A percentile compares a stretch with the other conserved stretches of the same genome.
Conservation (phyloP, 2,329 filamentous ascomycete genomes). For the Botrytis sinoallii region DNA sequence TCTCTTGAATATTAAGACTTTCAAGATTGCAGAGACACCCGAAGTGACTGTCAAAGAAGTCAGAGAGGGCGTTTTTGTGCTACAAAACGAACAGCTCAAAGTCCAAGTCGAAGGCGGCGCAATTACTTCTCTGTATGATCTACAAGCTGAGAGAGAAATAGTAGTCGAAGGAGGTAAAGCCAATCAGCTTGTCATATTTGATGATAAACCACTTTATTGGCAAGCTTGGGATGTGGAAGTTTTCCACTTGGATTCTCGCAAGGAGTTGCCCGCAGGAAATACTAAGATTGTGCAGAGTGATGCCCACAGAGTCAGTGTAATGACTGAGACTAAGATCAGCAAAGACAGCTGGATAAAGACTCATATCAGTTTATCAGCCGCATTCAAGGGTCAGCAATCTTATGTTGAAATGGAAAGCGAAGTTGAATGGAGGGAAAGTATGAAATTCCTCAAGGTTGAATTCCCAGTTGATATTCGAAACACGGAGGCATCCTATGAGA, state of each 20-base stretch:
- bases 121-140: constrained; percentile 83
- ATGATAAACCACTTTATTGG: constrained; percentile 97
- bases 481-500: constrained; percentile 92
- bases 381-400: constrained; percentile 60
- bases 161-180: constrained; percentile 72
- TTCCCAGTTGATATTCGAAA: constrained; percentile 91
- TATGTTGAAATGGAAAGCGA: constrained; percentile 77
- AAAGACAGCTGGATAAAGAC: constrained; percentile 82
- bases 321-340: constrained; percentile 84
- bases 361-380: constrained; percentile 74
- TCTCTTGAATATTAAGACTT: constrained; percentile 49
- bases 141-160: constrained; percentile 69
- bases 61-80: constrained; percentile 63
- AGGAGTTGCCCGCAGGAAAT: constrained; percentile 66
- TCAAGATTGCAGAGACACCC: constrained; percentile 47
- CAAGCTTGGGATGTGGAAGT: constrained; percentile 98
- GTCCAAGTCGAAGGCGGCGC: constrained; percentile 71
- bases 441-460: constrained; percentile 98
- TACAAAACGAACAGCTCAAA: constrained; percentile 74
- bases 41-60: constrained; percentile 53
- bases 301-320: constrained; percentile 73
- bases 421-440: constrained; percentile 95
- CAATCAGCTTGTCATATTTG: constrained; percentile 90
- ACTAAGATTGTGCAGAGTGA: constrained; percentile 70
- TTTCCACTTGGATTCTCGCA: constrained; percentile 83